A percentile compares a stretch with the other conserved stretches of the same genome.
These are phyloP conservation scores for Anthostomella pinea DNA, from an alignment of 2,329 filamentous ascomycete genomes.

Conservation along the genomic window DNA sequence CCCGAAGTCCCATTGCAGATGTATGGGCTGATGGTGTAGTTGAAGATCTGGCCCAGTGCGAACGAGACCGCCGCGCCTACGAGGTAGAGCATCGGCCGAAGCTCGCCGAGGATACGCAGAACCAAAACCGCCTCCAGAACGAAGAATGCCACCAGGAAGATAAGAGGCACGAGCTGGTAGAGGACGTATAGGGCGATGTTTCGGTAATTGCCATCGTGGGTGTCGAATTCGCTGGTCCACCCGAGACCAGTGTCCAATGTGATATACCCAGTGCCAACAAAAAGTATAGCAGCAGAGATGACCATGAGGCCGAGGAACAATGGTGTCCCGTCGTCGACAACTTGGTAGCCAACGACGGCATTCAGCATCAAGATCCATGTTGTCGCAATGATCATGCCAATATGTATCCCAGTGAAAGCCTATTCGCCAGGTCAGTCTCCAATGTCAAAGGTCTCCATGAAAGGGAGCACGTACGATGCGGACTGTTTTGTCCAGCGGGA, in stretches of 20 bases:
- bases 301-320: constrained; percentile 75
- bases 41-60: constrained; percentile 90
- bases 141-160: constrained; percentile 88
- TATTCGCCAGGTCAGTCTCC: constrained; percentile 34
- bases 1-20: constrained; percentile 81
- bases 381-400: constrained; percentile 84
- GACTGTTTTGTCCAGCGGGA: constrained; percentile 69
- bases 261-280: constrained; percentile 93
- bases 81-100: constrained; percentile 89
- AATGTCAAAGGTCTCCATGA: not conserved
- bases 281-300: constrained; percentile 66
- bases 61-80: constrained; percentile 73
- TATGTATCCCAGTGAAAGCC: constrained; percentile 86
- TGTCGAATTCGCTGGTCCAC: constrained; percentile 80
- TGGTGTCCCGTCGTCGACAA: constrained; percentile 89
- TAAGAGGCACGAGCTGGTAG: constrained; percentile 83
- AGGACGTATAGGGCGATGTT: constrained; percentile 89
- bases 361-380: constrained; percentile 91
- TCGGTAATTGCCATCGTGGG: constrained; percentile 58
- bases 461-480: constrained; percentile 61
- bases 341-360: constrained; percentile 85
- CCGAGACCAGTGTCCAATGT: constrained; percentile 86
- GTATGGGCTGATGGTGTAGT: constrained; percentile 88
- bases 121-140: constrained; percentile 81
- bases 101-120: constrained; percentile 80